Percentiles rank a stretch among this genome's conserved stretches.
Evolutionary conservation across 176 grass and related monocot genomes (phyloP).

Genomic region (Panicum miliaceum): DNA sequence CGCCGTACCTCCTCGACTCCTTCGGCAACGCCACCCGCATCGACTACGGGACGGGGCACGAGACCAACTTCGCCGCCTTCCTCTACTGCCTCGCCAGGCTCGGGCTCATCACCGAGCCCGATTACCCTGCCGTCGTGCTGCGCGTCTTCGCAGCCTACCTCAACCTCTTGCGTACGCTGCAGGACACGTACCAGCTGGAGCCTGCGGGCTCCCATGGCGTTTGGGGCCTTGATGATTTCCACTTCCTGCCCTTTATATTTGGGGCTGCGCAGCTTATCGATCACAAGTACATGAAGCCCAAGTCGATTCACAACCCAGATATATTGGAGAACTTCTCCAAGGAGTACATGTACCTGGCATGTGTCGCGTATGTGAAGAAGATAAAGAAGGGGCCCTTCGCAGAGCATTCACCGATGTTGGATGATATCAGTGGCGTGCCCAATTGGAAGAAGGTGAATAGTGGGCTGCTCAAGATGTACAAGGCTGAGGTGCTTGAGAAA

Average conservation of each 20-base stretch:
- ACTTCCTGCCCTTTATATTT: conserved; percentile 92
- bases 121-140: conserved; percentile 64
- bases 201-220: conserved; percentile 92
- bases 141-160: conserved; percentile 70
- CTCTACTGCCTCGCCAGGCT: conserved; percentile 91
- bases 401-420: conserved; percentile 94
- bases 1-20: conserved; percentile 89
- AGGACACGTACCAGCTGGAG: conserved; percentile 83
- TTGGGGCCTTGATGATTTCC: conserved; percentile 83
- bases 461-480: conserved; percentile 96
- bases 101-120: conserved; percentile 67
- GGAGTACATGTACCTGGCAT: conserved; percentile 82
- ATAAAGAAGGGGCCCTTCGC: conserved; percentile 91
- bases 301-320: conserved; percentile 93
- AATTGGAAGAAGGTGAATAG: conserved; percentile 95
- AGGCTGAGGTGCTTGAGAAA: conserved; percentile 95
- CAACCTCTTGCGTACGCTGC: conserved; percentile 77
- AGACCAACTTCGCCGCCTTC: conserved; percentile 90
- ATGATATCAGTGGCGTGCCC: conserved; percentile 83
- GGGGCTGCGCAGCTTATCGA: conserved; percentile 86
- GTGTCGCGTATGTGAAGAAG: conserved; percentile 82
- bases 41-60: conserved; percentile 82
- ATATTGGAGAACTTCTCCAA: conserved; percentile 85
- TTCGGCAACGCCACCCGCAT: conserved; percentile 86
- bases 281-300: conserved; percentile 99